Evolutionary conservation across 495 filamentous ascomycete genomes (phyloP), one percentile per base, ranked within the genome.

Genomic region (Cladorrhinum samala): DNA sequence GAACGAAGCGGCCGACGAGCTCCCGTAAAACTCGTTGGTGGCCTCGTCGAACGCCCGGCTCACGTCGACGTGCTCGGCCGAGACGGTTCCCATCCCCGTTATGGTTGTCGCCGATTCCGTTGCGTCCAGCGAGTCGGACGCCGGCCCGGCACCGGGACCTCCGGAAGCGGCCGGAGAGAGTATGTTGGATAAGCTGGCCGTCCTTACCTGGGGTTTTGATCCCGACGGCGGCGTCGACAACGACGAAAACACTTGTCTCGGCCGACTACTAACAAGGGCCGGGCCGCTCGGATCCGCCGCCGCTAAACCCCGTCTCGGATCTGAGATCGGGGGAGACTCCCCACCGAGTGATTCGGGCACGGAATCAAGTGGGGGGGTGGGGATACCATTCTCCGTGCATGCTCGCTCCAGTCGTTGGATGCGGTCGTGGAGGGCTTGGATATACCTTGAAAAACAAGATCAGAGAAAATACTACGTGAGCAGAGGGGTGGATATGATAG

Each of bases 1-100:
- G 36, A 76, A 72, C 0, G 65, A 71, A 0, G 72, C 72, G 4
- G 66, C 67, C 2, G 73, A 75, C 1, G 72, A 74, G 55, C 68
- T 72, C 0, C 72, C 73, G 33, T 72, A 73, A 44, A 69, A 75
- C 48, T 70, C 65, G 25, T 69, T 60, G 38, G 57, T 36, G 2
- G 63, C 24, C 17, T 47, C 63, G 2, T 70, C 62, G 43, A 66
- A 60, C 3, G 51, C 55, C 38, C 58, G 49, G 38, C 50, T 54
- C 0, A 50, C 65, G 38, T 68, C 66, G n/a, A n/a, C n/a, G 20
- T 68, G 58, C 51, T 60, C 54, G 3, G 57, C 46, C 5, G 44
- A 53, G n/a, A 60, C 49, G 30, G 54, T 60, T 8, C 72, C 68
- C 67, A 75, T 75, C 9, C 63, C 70, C 0, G 67, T 71, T 16